Evolutionary conservation across 495 filamentous ascomycete genomes (phyloP), one percentile per base, ranked within the genome.

Genomic region (Tuber melanosporum): DNA sequence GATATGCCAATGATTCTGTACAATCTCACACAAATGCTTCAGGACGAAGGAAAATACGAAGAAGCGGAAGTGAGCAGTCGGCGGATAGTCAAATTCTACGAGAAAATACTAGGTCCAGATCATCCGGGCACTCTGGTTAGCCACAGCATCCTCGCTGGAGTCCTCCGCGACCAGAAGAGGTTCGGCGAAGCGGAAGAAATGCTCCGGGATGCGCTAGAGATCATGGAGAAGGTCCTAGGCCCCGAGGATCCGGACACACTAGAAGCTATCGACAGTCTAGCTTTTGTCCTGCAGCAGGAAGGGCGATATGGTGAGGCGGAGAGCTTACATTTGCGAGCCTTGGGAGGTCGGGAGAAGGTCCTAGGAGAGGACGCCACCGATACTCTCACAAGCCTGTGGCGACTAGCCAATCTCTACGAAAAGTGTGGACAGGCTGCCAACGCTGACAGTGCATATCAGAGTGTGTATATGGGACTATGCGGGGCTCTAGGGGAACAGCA

Each of bases 141-240:
- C 47, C 47, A 52, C 47, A 52, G 47, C 6, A 62, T 26, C 52
- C 22, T 62, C 10, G 52, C 52, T 15, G n/a, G n/a, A 12, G 52
- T 62, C 3, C 52, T 62, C 52, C 52, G n/a, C n/a, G 52, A 62
- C 52, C 52, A 62, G 52, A 7, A 15, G 10, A 62, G 52, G 12
- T 62, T 32, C 52, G 71, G 74, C 47, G 72, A 74, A 66, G 83
- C 82, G 19, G 74, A 76, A 26, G 75, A 85, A 71, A 80, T 77
- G 74, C 75, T 76, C 69, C 74, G 76, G 49, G 57, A 73, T 71
- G 76, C 76, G 15, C 26, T 77, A 26, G 14, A 45, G 17, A 75
- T 69, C 45, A 62, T 76, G n/a, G 73, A 77, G 46, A 62, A 52
- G 45, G 73, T 45, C 6, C 62, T 76, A 19, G 76, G 76, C 15